Base-by-base conservation (phyloP, 1,284 basidiomycete genomes). In the Melampsora larici-populina region DNA sequence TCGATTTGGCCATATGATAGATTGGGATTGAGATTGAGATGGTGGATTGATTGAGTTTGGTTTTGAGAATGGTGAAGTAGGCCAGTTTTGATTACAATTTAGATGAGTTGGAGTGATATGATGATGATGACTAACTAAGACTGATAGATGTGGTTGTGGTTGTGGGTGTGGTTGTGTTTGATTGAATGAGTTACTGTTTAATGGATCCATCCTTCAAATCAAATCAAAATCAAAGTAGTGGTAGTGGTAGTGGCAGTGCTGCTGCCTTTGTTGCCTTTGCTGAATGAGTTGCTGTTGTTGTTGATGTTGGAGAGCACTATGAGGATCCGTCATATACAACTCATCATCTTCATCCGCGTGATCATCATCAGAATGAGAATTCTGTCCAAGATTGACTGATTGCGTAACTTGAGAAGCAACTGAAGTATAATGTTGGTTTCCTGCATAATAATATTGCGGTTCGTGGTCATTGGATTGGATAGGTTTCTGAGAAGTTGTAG, bases 1-100 rank as follows among this genome's bases (percentile, higher is more conserved):
- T 26, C 65, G 74, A 46, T 33, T 5, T 8, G 74, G 74, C 74
- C 74, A 77, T 17, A 77, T 26, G 66, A 69, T 58, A 2, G 58
- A 58, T 11, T n/a, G 24, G n/a, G 33, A 9, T 24, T 15, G 43
- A 55, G n/a, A 36, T 62, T 60, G 63, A 1, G 72, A 67, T n/a
- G 65, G 48, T 58, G 72, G 58, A 33, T 49, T 40, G 55, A 65
- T 66, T 58, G 67, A n/a, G 58, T 46, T n/a, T 1, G 15, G 26
- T 43, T 74, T 24, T 40, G 62, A n/a, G 40, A 74, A 5, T 5
- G 65, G 24, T 36, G 65, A 55, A 21, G 51, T 7, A 26, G 51
- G 51, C 51, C 51, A 55, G 18, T 55, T 21, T 55, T 5, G 51
- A 55, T 55, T 0, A 17, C 11, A 21, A 26, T 8, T 11, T 55